Percentiles rank a stretch among this genome's conserved stretches.
These are phyloP conservation scores for Solanum pinnatisectum DNA, from an alignment of 257 asterid species.

Conservation along the genomic window DNA sequence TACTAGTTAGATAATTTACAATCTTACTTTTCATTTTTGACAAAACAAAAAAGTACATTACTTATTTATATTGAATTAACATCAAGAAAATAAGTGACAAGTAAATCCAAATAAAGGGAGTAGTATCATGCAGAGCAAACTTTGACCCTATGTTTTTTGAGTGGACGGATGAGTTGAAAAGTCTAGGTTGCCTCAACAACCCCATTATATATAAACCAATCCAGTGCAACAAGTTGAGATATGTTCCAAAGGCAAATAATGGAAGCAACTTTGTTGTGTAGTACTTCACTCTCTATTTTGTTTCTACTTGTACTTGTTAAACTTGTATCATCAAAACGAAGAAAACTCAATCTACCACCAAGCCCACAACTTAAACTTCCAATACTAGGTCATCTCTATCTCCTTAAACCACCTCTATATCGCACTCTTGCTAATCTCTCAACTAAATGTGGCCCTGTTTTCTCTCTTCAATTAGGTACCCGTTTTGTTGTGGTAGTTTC, in stretches of 20 bases:
- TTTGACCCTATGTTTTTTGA: not conserved
- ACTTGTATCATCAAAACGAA: not conserved
- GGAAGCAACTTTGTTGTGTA: not conserved
- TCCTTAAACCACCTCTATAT: conserved; percentile 38
- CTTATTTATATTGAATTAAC: no score
- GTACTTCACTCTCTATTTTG: not conserved
- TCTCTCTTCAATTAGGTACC: conserved; percentile 39
- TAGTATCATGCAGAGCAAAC: not conserved
- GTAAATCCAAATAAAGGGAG: not conserved
- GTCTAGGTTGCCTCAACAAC: not conserved
- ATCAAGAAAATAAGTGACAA: no score
- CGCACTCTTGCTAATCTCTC: conserved; percentile 26
- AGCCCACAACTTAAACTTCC: conserved; percentile 31
- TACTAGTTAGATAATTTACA: no score
- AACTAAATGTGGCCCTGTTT: conserved; percentile 15
- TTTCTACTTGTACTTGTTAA: not conserved
- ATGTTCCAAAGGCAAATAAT: not conserved
- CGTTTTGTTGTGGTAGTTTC: conserved; percentile 45
- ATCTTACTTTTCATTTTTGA: no score
- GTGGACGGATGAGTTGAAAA: not conserved
- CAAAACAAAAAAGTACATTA: no score
- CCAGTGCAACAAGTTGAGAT: not conserved
- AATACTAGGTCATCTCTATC: conserved; percentile 50
- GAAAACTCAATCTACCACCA: conserved; percentile 32
- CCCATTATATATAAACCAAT: not conserved